These are phyloP conservation scores for Yamadazyma insecticola DNA, from an alignment of 805 yeast species.

Conservation along the genomic window DNA sequence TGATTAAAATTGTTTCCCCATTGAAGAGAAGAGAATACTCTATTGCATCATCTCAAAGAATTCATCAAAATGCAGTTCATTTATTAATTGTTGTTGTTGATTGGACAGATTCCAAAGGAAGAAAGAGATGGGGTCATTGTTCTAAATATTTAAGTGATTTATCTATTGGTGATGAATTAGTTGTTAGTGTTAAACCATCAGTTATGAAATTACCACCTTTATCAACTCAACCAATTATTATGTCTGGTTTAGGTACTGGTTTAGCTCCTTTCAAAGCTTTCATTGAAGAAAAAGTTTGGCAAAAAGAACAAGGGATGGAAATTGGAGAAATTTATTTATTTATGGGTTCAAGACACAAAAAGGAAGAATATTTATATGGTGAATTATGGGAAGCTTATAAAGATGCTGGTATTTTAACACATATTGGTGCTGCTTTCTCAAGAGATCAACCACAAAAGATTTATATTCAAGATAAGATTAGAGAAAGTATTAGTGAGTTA, in stretches of 20 bases:
- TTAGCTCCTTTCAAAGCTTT: conserved; percentile 98
- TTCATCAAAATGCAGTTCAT: conserved; percentile 89
- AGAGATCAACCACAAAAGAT: conserved; percentile 95
- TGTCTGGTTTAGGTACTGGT: conserved; percentile 98
- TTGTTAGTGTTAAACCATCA: conserved; percentile 92
- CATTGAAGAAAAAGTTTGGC: conserved; percentile 93
- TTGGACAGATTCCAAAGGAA: conserved; percentile 84
- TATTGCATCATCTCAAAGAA: conserved; percentile 91
- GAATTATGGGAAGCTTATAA: conserved; percentile 96
- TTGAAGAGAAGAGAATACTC: conserved; percentile 97
- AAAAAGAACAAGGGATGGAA: conserved; percentile 78
- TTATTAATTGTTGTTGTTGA: conserved; percentile 92
- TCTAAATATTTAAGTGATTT: conserved; percentile 85
- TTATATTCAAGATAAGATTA: conserved; percentile 90
- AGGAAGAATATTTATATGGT: conserved; percentile 93
- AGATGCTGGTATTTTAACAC: conserved; percentile 88
- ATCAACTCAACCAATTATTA: conserved; percentile 83
- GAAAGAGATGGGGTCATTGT: conserved; percentile 89
- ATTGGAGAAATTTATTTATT: conserved; percentile 86
- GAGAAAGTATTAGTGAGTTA: conserved; percentile 67
- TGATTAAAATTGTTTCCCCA: conserved; percentile 73
- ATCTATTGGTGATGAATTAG: conserved; percentile 74
- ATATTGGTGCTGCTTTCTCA: conserved; percentile 96
- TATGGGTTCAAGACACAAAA: conserved; percentile 92
- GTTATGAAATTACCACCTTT: conserved; percentile 93